A percentile compares a stretch with the other conserved stretches of the same genome.
Conservation (phyloP, 768 basidiomycete genomes). For the Jaapia argillacea region DNA sequence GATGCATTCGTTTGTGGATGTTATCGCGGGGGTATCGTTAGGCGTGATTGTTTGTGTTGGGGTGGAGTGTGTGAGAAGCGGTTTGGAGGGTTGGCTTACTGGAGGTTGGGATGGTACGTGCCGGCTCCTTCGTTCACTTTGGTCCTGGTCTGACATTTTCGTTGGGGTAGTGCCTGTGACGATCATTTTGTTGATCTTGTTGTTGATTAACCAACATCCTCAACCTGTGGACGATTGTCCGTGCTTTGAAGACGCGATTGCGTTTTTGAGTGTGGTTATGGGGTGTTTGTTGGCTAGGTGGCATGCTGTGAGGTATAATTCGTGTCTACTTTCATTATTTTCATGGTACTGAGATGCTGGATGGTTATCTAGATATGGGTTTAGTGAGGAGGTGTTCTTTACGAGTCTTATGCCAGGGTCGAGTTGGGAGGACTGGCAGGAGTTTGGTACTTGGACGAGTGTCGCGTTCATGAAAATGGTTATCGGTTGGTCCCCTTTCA, state of each 20-base stretch:
- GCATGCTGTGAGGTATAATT: conserved; percentile 37
- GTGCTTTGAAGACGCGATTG: conserved; percentile 96
- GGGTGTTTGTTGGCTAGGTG: conserved; percentile 68
- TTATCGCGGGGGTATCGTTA: conserved; percentile 54
- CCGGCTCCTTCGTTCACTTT: conserved; percentile 11
- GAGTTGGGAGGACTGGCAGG: conserved; percentile 29
- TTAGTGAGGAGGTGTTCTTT: conserved; percentile 22
- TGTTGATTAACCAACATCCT: conserved; percentile 82
- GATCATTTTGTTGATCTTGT: conserved; percentile 50
- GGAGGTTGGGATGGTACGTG: conserved; percentile 26
- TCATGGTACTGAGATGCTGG: too few relatives aligned
- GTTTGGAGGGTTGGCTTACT: conserved; percentile 32
- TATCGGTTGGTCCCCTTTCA: conserved; percentile 24
- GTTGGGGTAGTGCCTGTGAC: conserved; percentile 42
- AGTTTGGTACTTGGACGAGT: conserved; percentile 24
- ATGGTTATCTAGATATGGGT: too few relatives aligned
- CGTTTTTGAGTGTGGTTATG: conserved; percentile 75
- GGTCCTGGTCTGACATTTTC: conserved; percentile 1
- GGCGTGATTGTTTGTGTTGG: conserved; percentile 46
- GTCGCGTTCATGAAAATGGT: conserved; percentile 29
- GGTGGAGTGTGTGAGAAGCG: conserved; percentile 19
- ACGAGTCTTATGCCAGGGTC: conserved; percentile 45
- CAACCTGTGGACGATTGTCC: conserved; percentile 96
- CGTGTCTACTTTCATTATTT: too few relatives aligned
- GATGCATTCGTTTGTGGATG: conserved; percentile 78